Percentiles rank a stretch among this genome's conserved stretches.
Evolutionary conservation across 148 eudicot species (phyloP).

Genomic region (Arbutus unedo): DNA sequence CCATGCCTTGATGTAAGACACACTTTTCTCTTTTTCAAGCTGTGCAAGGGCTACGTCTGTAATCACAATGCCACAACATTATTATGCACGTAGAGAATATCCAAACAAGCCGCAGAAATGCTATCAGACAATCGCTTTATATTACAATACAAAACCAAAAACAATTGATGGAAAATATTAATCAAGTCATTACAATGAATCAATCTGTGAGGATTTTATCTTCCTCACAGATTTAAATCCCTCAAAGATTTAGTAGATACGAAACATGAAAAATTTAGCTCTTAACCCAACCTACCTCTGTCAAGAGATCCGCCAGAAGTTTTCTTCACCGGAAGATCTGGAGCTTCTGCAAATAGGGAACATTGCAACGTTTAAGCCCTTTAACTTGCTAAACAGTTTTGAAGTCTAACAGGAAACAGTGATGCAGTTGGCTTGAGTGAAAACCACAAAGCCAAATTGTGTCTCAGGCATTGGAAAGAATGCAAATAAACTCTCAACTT

Average conservation of each 20-base stretch:
- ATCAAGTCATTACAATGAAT: no score
- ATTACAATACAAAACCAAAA: no score
- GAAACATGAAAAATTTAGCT: not conserved
- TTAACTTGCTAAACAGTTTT: not conserved
- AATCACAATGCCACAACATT: not conserved
- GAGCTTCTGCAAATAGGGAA: constrained; percentile 20
- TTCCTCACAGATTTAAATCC: no score
- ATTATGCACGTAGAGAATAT: not conserved
- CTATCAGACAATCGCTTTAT: not conserved
- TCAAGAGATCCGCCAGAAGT: constrained; percentile 29
- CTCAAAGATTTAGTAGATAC: not conserved
- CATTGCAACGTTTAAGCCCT: not conserved
- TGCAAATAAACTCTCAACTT: no score
- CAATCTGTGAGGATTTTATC: no score
- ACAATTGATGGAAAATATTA: no score
- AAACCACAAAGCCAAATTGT: no score
- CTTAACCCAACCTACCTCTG: constrained; percentile 27
- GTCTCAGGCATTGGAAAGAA: no score
- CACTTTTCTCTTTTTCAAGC: constrained; percentile 63
- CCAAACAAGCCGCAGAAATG: not conserved
- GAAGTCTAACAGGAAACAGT: no score
- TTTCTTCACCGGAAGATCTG: constrained; percentile 28
- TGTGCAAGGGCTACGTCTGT: constrained; percentile 67
- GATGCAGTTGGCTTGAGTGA: no score
- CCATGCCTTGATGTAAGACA: constrained; percentile 93